Percentiles rank a stretch among this genome's conserved stretches.
phyloP scores from a whole-genome alignment of 345 rosid species.

The Ceriops tagal region DNA sequence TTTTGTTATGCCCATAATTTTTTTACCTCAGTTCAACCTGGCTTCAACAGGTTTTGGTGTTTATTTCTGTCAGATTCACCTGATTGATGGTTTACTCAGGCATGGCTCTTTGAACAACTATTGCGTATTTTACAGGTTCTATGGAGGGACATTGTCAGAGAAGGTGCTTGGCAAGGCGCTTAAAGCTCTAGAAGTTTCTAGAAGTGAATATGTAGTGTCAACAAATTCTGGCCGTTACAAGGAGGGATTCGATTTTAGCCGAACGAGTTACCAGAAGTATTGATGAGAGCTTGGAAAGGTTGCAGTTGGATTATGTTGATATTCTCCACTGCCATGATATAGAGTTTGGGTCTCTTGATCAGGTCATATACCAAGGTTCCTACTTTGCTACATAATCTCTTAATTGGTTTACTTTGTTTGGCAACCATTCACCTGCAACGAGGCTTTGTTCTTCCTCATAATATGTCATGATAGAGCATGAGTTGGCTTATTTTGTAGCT shows the following conservation, averaged over 20 bases:
- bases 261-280: conserved; percentile 79
- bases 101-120: not conserved
- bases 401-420: too few relatives aligned
- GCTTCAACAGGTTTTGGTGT: not conserved
- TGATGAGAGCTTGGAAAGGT: conserved; percentile 76
- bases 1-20: not conserved
- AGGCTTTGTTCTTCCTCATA: not conserved
- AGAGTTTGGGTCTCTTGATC: conserved; percentile 85
- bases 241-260: conserved; percentile 89
- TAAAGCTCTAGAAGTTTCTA: conserved; percentile 65
- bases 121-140: conserved; percentile 43
- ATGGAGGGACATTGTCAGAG: conserved; percentile 88
- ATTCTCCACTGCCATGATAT: conserved; percentile 88
- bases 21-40: conserved; percentile 11
- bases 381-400: not conserved
- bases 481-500: conserved; percentile 4
- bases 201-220: conserved; percentile 72
- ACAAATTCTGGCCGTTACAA: conserved; percentile 79
- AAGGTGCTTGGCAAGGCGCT: conserved; percentile 86
- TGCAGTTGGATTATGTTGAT: conserved; percentile 91
- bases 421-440: too few relatives aligned
- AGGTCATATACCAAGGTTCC: conserved; percentile 37
- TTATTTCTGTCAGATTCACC: not conserved
- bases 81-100: not conserved
- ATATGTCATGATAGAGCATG: not conserved